phyloP scores from a whole-genome alignment of 2,329 filamentous ascomycete genomes.

The Amesomyces nigricolor region DNA sequence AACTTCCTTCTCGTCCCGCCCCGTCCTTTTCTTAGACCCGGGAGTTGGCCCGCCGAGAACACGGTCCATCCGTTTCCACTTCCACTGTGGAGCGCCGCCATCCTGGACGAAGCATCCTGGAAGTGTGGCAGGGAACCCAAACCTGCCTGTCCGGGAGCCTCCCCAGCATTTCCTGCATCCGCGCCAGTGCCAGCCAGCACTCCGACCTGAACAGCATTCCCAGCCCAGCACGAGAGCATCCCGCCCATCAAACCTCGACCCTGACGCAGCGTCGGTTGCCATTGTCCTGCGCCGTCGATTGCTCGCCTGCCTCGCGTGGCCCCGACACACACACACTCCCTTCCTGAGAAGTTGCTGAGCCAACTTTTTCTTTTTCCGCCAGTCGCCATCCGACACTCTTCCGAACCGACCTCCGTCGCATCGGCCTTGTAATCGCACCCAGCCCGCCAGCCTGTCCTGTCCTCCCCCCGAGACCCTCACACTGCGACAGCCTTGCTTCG shows the following conservation, averaged over 20 bases:
- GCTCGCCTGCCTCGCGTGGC: conserved; percentile 4
- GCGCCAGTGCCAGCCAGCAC: not conserved
- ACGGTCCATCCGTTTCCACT: not conserved
- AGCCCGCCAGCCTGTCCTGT: conserved; percentile 12
- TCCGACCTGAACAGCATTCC: conserved; percentile 3
- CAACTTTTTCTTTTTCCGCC: conserved; percentile 12
- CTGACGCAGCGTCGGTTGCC: not conserved
- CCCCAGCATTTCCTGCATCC: conserved; percentile 12
- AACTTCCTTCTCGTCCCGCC: conserved; percentile 6
- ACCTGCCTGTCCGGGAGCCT: conserved; percentile 3
- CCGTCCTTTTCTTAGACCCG: not conserved
- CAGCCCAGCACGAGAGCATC: conserved; percentile 6
- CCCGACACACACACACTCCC: conserved; percentile 15
- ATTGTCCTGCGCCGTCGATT: conserved; percentile 5
- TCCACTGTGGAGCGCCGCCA: conserved; percentile 4
- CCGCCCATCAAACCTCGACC: conserved; percentile 1
- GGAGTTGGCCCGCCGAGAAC: conserved; percentile 1
- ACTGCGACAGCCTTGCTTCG: conserved; percentile 18
- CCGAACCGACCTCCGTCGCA: conserved; percentile 8
- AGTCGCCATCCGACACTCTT: conserved; percentile 8
- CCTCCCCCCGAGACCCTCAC: conserved; percentile 7
- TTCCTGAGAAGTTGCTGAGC: conserved; percentile 12
- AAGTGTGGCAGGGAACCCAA: conserved; percentile 1
- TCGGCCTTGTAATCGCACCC: conserved; percentile 21
- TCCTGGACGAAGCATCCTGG: not conserved